Base-by-base conservation (phyloP, 169 alveolate species). In the Hepatocystis sp. region DNA sequence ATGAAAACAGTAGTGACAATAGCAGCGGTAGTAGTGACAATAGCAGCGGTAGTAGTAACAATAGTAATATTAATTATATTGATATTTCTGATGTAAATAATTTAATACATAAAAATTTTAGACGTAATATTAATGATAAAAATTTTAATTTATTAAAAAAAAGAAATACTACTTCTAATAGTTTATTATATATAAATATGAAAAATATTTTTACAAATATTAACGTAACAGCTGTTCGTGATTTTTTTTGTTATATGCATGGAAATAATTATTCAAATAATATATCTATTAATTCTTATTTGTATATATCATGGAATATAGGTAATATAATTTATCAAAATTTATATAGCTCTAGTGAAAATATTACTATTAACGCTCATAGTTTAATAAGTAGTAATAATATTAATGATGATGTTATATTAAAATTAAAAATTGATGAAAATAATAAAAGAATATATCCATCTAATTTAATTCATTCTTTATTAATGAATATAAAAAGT, bases 281-380 rank as follows among this genome's bases (percentile, higher is more conserved):
- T 34, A 64, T 92, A 11, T 61, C 91, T 15, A 85, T 68, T 23
- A 85, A 90, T 67, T 64, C 78, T 10, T 68, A 71, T 23, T 63
- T 92, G 21, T 91, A 88, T 67, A 85, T 92, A 36, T 93, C 90
- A 34, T 92, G 95, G 95, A 88, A 86, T 13, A 92, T 92, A 25
- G 95, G 95, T 49, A 88, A 90, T 84, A 91, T 88, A 39, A 90
- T 85, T 19, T 92, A 88, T 56, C n/a, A 78, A 51, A 90, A 92
- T 65, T 36, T 92, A 4, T 92, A 88, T 49, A 64, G 47, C 32
- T 91, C 93, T 1, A 91, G 92, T 63, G 95, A 92, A 67, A 84
- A 91, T 49, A 92, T 92, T 21, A 81, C 51, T 15, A 81, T 81
- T 4, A 63, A 61, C 63, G 84, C 89, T 4, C 89, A 81, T 21